Conservation (phyloP, 1,284 basidiomycete species). For the Pseudozyma hubeiensis region DNA sequence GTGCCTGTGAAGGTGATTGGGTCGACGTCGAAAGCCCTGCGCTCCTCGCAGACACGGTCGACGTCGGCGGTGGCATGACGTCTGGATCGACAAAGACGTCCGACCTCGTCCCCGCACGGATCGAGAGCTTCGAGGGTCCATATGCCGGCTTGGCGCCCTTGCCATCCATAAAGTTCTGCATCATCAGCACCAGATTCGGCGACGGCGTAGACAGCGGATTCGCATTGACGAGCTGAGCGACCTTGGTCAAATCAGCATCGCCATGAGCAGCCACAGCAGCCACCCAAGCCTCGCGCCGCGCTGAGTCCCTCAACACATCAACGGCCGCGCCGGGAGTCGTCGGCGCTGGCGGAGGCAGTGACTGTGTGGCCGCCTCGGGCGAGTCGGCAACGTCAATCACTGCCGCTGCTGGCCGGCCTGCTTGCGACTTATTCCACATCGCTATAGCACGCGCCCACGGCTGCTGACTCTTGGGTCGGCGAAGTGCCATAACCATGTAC, state of each 20-base stretch:
- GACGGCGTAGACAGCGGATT: constrained; percentile 28
- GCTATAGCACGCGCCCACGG: constrained; percentile 31
- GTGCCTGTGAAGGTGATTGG: constrained; percentile 8
- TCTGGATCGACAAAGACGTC: constrained; percentile 31
- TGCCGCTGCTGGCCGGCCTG: constrained; percentile 6
- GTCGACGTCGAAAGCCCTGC: constrained; percentile 3
- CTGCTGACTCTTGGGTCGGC: constrained; percentile 24
- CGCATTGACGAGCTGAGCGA: constrained; percentile 19
- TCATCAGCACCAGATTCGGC: constrained; percentile 22
- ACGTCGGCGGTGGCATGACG: constrained; percentile 18
- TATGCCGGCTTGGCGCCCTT: constrained; percentile 11
- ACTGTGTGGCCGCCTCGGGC: constrained; percentile 1
- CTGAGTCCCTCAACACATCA: constrained; percentile 6
- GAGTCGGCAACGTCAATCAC: constrained; percentile 28
- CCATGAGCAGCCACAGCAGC: constrained; percentile 7
- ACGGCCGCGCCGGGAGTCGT: constrained; percentile 11
- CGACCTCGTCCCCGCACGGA: constrained; percentile 14
- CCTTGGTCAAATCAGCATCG: constrained; percentile 30
- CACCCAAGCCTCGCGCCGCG: constrained; percentile 18
- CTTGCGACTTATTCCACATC: constrained; percentile 16
- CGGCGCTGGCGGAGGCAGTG: constrained; percentile 10
- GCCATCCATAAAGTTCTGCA: constrained; percentile 29
- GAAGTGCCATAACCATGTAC: constrained; percentile 41
- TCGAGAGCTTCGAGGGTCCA: constrained; percentile 23
- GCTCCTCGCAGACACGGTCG: background rate